Evolutionary conservation across 2,329 filamentous ascomycete species (phyloP).

Genomic region (Colletotrichum incanum): DNA sequence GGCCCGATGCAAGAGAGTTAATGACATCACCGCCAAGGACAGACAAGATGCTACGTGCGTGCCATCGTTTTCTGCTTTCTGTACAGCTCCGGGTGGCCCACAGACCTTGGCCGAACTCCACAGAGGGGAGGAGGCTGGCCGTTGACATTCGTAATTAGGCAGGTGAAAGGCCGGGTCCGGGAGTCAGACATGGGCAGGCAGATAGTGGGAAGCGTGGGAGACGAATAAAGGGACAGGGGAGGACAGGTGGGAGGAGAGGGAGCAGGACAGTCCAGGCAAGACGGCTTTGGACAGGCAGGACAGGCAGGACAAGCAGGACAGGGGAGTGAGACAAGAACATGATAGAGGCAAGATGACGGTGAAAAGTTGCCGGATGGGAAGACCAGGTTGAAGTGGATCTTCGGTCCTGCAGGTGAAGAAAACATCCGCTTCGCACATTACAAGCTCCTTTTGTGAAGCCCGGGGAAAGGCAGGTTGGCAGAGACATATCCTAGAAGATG

Average conservation of each 20-base stretch:
- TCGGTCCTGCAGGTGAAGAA: neutral
- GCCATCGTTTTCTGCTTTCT: neutral
- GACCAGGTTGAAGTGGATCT: neutral
- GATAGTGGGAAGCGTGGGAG: neutral
- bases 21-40: constrained; percentile 37
- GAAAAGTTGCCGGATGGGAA: no score
- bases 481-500: neutral
- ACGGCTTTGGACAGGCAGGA: neutral
- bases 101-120: neutral
- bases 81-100: neutral
- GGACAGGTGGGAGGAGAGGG: neutral
- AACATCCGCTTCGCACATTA: constrained; percentile 5
- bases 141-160: constrained; percentile 4
- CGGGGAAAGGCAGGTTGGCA: neutral
- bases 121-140: neutral
- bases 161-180: neutral
- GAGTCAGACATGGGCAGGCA: neutral
- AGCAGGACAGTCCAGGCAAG: neutral
- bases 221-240: neutral
- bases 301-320: neutral
- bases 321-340: neutral
- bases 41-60: neutral
- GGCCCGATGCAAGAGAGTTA: neutral
- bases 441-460: neutral
- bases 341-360: neutral